These are phyloP conservation scores for Neofusicoccum ribis DNA, from an alignment of 2,329 filamentous ascomycete species.

Conservation along the genomic window DNA sequence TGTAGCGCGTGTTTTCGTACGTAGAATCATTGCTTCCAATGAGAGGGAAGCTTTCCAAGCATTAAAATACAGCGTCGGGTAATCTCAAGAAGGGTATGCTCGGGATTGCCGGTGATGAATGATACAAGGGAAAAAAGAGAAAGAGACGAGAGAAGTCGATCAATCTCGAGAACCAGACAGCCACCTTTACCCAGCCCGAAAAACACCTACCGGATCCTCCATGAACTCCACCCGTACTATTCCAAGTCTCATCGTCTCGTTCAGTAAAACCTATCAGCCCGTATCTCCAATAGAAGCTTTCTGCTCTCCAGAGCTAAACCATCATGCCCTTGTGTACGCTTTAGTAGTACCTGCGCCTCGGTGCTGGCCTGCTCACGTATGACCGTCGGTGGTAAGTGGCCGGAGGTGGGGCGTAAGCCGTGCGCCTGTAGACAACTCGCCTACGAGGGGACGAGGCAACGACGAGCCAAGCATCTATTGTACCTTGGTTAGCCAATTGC, in stretches of 20 bases:
- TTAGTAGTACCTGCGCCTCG: constrained; percentile 9
- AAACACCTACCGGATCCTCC: no score
- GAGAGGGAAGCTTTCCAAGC: neutral
- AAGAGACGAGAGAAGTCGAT: no score
- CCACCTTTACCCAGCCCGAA: no score
- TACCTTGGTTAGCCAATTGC: neutral
- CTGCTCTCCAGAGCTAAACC: no score
- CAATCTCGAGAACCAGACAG: no score
- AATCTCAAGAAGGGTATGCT: no score
- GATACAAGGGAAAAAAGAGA: neutral
- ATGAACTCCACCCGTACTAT: neutral
- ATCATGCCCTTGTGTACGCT: no score
- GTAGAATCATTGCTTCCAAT: neutral
- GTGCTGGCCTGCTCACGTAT: neutral
- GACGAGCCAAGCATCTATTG: constrained; percentile 11
- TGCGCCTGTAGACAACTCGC: constrained; percentile 14
- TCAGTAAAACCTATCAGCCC: neutral
- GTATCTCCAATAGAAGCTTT: no score
- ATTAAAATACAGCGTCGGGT: neutral
- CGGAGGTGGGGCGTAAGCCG: neutral
- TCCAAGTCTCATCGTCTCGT: neutral
- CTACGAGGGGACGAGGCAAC: neutral
- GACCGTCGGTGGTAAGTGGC: constrained; percentile 1
- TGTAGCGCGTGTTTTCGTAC: neutral
- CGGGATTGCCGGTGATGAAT: neutral